Base-by-base conservation (phyloP, 345 rosid genomes). In the Eucalyptus fibrosa region DNA sequence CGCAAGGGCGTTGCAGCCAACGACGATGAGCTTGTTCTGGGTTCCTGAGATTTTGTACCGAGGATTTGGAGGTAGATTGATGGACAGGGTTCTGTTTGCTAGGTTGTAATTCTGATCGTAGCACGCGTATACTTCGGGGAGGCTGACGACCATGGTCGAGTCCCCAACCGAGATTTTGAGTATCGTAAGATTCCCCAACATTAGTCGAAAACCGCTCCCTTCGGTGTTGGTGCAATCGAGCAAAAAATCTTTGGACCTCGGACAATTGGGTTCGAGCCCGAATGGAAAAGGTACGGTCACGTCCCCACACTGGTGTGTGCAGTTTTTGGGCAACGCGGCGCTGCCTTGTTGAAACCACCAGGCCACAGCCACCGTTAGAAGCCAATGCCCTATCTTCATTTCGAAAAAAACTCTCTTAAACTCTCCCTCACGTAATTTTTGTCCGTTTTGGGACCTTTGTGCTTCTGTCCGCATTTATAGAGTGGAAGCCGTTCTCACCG, bases 21-120 rank as follows among this genome's bases (percentile, higher is more conserved):
- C 2, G 59, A 21, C 59, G 59, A 0, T 21, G 24, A 53, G 59
- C 1, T 53, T 53, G 59, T 53, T 7, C 11, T 3, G 59, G 59
- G 59, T 53, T 53, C 7, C 59, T 8, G 59, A 53, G 59, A 53
- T 1, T 19, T 11, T 53, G 59, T 8, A 53, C 26, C 18, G 69
- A 12, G 34, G 69, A 62, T 62, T 13, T 13, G 34, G 4, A 30
- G 32, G 0, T 30, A 62, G 69, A 62, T 62, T 3, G 1, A 62
- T 28, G 69, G 4, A 3, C n/a, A 34, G 37, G 2, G 37, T 3
- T 34, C 3, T 34, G 37, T 34, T 30, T 62, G 3, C 5, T 4
- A 4, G 17, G 0, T 0, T 2, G 69, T 9, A 11, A 19, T 0
- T 53, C 59, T 53, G 26, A 21, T 21, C 0, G 59, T 53, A 19